phyloP scores from a whole-genome alignment of 345 rosid genomes.

The Turnera subulata region DNA sequence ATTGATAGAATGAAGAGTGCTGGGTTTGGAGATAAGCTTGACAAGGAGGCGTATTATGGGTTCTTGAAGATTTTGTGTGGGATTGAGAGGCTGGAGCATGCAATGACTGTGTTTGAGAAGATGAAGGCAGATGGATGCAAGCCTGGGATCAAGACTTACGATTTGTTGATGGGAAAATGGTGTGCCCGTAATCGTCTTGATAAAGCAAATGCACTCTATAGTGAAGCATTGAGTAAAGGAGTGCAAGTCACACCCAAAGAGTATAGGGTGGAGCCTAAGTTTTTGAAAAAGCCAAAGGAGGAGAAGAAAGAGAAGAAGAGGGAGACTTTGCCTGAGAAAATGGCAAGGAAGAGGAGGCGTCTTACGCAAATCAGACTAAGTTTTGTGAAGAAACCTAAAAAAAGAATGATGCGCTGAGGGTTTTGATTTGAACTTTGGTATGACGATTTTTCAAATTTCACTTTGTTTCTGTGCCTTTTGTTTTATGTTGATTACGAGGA shows the following conservation, averaged over 20 bases:
- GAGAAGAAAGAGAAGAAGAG: constrained; percentile 72
- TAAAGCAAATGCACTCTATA: constrained; percentile 67
- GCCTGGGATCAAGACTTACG: constrained; percentile 77
- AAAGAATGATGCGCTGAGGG: constrained; percentile 48
- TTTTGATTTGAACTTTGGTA: constrained; percentile 4
- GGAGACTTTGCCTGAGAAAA: constrained; percentile 94
- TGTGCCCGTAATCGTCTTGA: constrained; percentile 62
- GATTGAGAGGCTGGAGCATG: constrained; percentile 94
- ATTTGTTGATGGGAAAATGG: constrained; percentile 77
- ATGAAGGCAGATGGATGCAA: constrained; percentile 74
- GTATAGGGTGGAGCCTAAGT: constrained; percentile 59
- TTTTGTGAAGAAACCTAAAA: constrained; percentile 80
- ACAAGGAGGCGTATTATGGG: constrained; percentile 60
- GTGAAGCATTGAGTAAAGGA: constrained; percentile 63
- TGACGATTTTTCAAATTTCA: no score
- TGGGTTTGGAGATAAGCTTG: constrained; percentile 50
- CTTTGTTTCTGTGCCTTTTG: no score
- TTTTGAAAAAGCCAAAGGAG: constrained; percentile 55
- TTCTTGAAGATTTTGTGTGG: constrained; percentile 82
- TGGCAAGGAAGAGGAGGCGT: constrained; percentile 77
- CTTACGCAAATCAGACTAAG: constrained; percentile 80
- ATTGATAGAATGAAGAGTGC: constrained; percentile 85
- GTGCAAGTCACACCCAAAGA: constrained; percentile 66
- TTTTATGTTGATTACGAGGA: no score
- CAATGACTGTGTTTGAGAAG: constrained; percentile 68